Percentiles rank a stretch among this genome's conserved stretches.
These are phyloP conservation scores for Elsinoe arachidis DNA, from an alignment of 2,329 filamentous ascomycete species.

Conservation along the genomic window DNA sequence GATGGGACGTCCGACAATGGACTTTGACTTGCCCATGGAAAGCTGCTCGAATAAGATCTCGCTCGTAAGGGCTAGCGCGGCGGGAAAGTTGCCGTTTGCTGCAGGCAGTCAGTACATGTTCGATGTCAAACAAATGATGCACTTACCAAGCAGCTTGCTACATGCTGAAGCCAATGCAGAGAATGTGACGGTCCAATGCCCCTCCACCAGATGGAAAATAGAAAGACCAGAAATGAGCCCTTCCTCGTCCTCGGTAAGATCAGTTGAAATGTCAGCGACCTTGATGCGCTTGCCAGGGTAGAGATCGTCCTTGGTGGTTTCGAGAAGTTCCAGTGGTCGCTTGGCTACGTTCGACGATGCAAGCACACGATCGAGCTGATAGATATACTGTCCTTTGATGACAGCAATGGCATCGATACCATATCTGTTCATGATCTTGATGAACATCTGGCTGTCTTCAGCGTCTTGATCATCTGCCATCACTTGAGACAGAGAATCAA, in stretches of 20 bases:
- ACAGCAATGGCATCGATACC: constrained; percentile 65
- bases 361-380: constrained; percentile 19
- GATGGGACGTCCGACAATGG: constrained; percentile 32
- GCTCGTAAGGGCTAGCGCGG: constrained; percentile 46
- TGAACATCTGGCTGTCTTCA: constrained; percentile 56
- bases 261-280: constrained; percentile 28
- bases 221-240: constrained; percentile 72
- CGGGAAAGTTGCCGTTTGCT: constrained; percentile 43
- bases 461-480: constrained; percentile 62
- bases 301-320: constrained; percentile 40
- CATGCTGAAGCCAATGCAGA: constrained; percentile 63
- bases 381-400: constrained; percentile 56
- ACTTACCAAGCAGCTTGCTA: constrained; percentile 74
- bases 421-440: constrained; percentile 67
- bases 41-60: constrained; percentile 43
- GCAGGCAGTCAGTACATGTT: constrained; percentile 17
- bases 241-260: constrained; percentile 60
- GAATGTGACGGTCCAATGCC: constrained; percentile 64
- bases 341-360: constrained; percentile 12
- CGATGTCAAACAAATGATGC: neutral
- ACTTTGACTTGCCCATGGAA: constrained; percentile 32
- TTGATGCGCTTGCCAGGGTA: constrained; percentile 56
- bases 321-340: constrained; percentile 37
- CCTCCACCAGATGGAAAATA: constrained; percentile 72
- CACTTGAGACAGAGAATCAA: constrained; percentile 66